Evolutionary conservation across 2,329 filamentous ascomycete genomes (phyloP), one percentile per base, ranked within the genome.

Genomic region (Septoria petroselini): DNA sequence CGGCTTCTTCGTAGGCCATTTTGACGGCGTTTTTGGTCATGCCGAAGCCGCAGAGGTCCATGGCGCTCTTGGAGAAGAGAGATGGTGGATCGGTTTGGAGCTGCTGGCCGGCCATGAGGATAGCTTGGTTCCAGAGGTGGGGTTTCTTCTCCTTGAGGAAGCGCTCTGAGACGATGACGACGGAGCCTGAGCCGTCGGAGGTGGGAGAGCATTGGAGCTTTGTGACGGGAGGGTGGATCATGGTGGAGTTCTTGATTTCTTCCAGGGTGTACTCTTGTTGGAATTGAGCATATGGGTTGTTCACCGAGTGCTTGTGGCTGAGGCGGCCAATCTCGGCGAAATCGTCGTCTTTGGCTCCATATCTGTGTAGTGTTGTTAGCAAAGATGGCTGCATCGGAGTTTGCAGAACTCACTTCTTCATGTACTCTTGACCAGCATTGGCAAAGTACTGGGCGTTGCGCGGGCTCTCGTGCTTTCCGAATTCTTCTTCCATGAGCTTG

Each of bases 201-300:
- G 91, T 97, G 1, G 93, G 91, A 72, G 91, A 96, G 79, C 91
- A 97, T 74, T 97, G 93, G n/a, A 97, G 83, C 73, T 96, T 97
- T 51, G 93, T 97, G 48, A 97, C 79, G 12, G 91, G 91, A 58
- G 82, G 82, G 72, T 88, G 83, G 70, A 97, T 88, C 78, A 83
- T 86, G 52, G 88, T 76, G 0, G 88, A 74, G 30, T 84, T 76
- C 66, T 88, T 71, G 67, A 97, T 78, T 71, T 97, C 84, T 25
- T 95, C 87, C 33, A 85, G 81, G 0, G 86, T 87, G 75, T 97
- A 97, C 67, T 91, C 88, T 65, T 94, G 82, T 65, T 85, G 86
- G 78, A 98, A 97, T 71, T 97, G 91, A n/a, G 89, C 91, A 77
- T 98, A 98, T 7, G 91, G 91, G 76, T 97, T 97, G 60, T 85